Evolutionary conservation across 371 early-diverging fungal species (phyloP).

Genomic region (Rhizopus sp.): DNA sequence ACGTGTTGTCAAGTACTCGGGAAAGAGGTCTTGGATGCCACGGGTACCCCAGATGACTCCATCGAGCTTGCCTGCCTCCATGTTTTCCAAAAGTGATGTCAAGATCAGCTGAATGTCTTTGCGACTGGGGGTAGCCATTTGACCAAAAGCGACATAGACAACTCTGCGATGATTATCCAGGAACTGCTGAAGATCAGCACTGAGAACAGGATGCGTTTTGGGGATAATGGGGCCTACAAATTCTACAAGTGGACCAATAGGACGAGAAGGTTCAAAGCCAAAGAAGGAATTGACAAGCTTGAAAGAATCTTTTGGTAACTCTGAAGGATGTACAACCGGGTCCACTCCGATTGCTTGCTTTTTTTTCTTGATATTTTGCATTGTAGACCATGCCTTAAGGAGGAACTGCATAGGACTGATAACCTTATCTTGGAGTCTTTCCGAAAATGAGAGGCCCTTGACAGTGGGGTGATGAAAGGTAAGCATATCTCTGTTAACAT

Average conservation of each 20-base stretch:
- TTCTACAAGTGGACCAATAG: slow-evolving; percentile 34
- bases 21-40: slow-evolving; percentile 9
- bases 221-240: slow-evolving; percentile 38
- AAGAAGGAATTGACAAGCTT: slow-evolving; percentile 29
- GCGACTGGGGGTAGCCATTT: slow-evolving; percentile 18
- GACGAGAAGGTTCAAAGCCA: slow-evolving; percentile 28
- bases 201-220: slow-evolving; percentile 20
- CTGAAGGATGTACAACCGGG: neutral
- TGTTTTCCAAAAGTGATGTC: slow-evolving; percentile 19
- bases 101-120: slow-evolving; percentile 21
- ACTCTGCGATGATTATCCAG: slow-evolving; percentile 25
- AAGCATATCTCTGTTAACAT: neutral
- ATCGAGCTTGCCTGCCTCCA: slow-evolving; percentile 28
- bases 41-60: slow-evolving; percentile 36
- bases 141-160: slow-evolving; percentile 45
- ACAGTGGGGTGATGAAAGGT: neutral
- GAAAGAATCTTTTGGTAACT: slow-evolving; percentile 11
- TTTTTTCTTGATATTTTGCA: neutral
- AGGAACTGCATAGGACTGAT: neutral
- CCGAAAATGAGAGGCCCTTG: neutral
- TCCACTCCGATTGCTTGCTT: neutral
- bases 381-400: neutral
- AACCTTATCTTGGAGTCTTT: slow-evolving; percentile 2
- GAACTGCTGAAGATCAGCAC: slow-evolving; percentile 13
- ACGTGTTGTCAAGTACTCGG: slow-evolving; percentile 8